Percentiles rank a stretch among this genome's conserved stretches.
These are phyloP conservation scores for Prosopis cineraria DNA, from an alignment of 306 rosid genomes.

Conservation along the genomic window DNA sequence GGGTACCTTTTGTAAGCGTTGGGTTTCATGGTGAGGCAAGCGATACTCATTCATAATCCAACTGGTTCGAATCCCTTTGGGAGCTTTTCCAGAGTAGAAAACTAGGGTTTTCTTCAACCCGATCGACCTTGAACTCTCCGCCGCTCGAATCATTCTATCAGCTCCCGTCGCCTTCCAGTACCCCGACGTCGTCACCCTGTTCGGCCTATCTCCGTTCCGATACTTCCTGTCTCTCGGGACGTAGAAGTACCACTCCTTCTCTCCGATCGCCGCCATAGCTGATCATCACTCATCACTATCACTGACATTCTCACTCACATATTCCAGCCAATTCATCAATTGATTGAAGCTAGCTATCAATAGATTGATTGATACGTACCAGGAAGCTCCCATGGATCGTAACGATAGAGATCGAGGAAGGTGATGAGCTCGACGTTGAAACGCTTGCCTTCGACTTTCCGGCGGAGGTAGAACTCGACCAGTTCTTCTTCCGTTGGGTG, in stretches of 20 bases:
- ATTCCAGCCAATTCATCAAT: too few relatives aligned
- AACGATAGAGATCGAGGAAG: constrained; percentile 99
- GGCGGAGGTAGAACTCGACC: constrained; percentile 99
- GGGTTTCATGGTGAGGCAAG: constrained; percentile 90
- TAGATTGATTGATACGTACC: too few relatives aligned
- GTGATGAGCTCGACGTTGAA: constrained; percentile 97
- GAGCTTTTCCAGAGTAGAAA: constrained; percentile 96
- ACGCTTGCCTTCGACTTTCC: constrained; percentile 99
- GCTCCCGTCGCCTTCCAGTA: constrained; percentile 99
- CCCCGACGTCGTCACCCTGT: constrained; percentile 92
- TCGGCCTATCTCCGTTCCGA: constrained; percentile 90
- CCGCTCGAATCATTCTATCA: constrained; percentile 82
- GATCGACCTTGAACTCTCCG: constrained; percentile 72
- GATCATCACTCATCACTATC: neutral
- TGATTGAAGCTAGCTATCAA: too few relatives aligned
- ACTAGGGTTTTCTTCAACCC: constrained; percentile 99
- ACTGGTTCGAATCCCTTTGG: constrained; percentile 88
- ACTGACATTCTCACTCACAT: too few relatives aligned
- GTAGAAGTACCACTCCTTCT: constrained; percentile 97
- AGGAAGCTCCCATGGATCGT: constrained; percentile 99
- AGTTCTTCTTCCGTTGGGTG: constrained; percentile 97
- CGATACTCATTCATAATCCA: constrained; percentile 99
- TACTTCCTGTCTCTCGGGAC: constrained; percentile 93
- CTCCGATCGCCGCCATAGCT: constrained; percentile 97
- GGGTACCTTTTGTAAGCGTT: constrained; percentile 83